phyloP scores from a whole-genome alignment of 768 basidiomycete genomes.

The Fomitopsis serialis region DNA sequence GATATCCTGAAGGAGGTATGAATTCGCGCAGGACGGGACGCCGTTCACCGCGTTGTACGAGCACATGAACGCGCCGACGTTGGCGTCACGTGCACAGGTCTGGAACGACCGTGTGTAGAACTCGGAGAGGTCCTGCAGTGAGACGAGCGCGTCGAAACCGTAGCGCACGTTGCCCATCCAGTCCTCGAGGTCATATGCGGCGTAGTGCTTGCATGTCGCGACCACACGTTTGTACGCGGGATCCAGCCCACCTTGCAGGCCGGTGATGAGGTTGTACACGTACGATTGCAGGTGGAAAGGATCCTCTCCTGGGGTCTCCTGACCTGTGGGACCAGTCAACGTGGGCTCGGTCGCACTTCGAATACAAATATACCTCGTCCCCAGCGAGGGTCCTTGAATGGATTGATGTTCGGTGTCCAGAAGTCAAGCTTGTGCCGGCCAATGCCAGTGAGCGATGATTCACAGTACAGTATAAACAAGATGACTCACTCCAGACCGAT shows the following conservation, averaged over 20 bases:
- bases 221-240: slow-evolving; percentile 46
- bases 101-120: slow-evolving; percentile 55
- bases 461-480: neutral
- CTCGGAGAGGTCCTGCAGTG: slow-evolving; percentile 49
- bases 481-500: slow-evolving; percentile 33
- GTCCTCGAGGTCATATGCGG: slow-evolving; percentile 53
- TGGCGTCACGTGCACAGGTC: slow-evolving; percentile 54
- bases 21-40: slow-evolving; percentile 48
- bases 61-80: slow-evolving; percentile 58
- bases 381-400: slow-evolving; percentile 62
- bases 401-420: slow-evolving; percentile 47
- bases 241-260: slow-evolving; percentile 53
- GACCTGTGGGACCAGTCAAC: slow-evolving; percentile 21
- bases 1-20: slow-evolving; percentile 46
- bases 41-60: slow-evolving; percentile 61
- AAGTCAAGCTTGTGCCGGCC: slow-evolving; percentile 32
- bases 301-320: slow-evolving; percentile 61
- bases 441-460: neutral
- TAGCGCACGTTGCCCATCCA: slow-evolving; percentile 47
- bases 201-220: slow-evolving; percentile 58
- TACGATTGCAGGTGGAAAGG: slow-evolving; percentile 49
- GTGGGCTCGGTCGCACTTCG: neutral
- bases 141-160: slow-evolving; percentile 49
- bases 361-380: slow-evolving; percentile 31
- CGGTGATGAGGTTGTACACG: slow-evolving; percentile 46